These are phyloP conservation scores for Trichoderma sp. DNA, from an alignment of 2,329 filamentous ascomycete genomes.

Conservation along the genomic window DNA sequence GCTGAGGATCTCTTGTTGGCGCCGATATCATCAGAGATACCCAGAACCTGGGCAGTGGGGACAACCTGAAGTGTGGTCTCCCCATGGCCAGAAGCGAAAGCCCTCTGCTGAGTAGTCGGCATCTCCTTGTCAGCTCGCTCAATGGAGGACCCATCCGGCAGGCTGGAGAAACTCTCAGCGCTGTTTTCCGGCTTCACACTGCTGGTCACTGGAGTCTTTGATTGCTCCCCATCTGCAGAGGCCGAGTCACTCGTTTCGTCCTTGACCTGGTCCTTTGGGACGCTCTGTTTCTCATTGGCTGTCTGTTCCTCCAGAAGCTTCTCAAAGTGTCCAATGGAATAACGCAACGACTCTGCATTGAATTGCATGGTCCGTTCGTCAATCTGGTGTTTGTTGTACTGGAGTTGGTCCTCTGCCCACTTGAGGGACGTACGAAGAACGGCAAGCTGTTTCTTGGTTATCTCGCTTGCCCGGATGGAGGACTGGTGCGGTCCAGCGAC, in stretches of 20 bases:
- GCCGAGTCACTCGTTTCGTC: slow-evolving; percentile 23
- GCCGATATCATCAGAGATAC: slow-evolving; percentile 21
- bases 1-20: slow-evolving; percentile 32
- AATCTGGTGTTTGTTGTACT: slow-evolving; percentile 61
- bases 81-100: neutral
- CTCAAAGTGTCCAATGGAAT: slow-evolving; percentile 51
- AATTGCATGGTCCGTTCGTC: slow-evolving; percentile 52
- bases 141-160: slow-evolving; percentile 21
- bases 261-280: slow-evolving; percentile 36
- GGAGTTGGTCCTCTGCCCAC: slow-evolving; percentile 55
- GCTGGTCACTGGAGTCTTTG: slow-evolving; percentile 16
- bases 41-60: slow-evolving; percentile 17
- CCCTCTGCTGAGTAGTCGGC: slow-evolving; percentile 18
- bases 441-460: slow-evolving; percentile 57
- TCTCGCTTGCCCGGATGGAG: slow-evolving; percentile 60
- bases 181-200: slow-evolving; percentile 21
- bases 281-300: slow-evolving; percentile 43
- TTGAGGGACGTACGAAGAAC: slow-evolving; percentile 51
- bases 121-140: slow-evolving; percentile 16
- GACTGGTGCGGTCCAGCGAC: slow-evolving; percentile 45
- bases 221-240: slow-evolving; percentile 19
- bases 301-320: slow-evolving; percentile 43
- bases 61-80: slow-evolving; percentile 27
- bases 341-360: slow-evolving; percentile 41
- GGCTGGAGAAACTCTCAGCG: slow-evolving; percentile 19